Evolutionary conservation across 768 basidiomycete species (phyloP).

Genomic region (Rhizopogon vinicolor): DNA sequence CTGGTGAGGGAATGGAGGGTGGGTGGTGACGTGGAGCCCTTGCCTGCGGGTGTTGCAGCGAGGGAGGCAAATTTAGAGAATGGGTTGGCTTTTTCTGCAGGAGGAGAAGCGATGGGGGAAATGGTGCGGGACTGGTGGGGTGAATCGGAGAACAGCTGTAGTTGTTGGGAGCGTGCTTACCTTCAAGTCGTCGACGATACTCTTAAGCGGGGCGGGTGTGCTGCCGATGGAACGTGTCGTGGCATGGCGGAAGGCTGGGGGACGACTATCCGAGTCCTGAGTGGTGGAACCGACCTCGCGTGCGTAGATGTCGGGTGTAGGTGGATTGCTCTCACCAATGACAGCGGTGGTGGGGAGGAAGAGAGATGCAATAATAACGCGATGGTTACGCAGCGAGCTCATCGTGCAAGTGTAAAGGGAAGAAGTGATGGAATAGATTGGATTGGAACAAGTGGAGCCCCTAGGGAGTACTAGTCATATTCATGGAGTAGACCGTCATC

Average conservation of each 20-base stretch:
- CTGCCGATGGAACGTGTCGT: constrained; percentile 16
- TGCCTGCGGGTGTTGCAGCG: constrained; percentile 27
- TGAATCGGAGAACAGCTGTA: neutral
- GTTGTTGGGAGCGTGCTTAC: constrained; percentile 23
- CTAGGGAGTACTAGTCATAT: too few relatives aligned
- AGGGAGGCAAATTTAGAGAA: constrained; percentile 43
- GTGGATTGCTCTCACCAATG: constrained; percentile 46
- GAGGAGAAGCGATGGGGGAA: constrained; percentile 38
- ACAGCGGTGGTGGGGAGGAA: constrained; percentile 76
- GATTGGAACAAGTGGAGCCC: too few relatives aligned
- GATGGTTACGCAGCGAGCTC: constrained; percentile 69
- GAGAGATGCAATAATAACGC: constrained; percentile 78
- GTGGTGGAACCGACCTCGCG: constrained; percentile 6
- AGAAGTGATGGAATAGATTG: too few relatives aligned
- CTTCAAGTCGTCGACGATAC: constrained; percentile 81
- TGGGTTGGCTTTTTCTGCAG: constrained; percentile 49
- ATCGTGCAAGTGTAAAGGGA: constrained; percentile 29
- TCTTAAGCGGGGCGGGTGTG: constrained; percentile 40
- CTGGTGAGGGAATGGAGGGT: constrained; percentile 5
- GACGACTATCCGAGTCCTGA: constrained; percentile 7
- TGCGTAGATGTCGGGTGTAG: constrained; percentile 40
- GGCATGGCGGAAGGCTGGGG: constrained; percentile 15
- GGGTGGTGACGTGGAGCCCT: constrained; percentile 8
- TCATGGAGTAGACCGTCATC: too few relatives aligned
- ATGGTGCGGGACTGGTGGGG: constrained; percentile 32